Evolutionary conservation across 2,329 filamentous ascomycete species (phyloP).

Genomic region (Trichophyton simii): DNA sequence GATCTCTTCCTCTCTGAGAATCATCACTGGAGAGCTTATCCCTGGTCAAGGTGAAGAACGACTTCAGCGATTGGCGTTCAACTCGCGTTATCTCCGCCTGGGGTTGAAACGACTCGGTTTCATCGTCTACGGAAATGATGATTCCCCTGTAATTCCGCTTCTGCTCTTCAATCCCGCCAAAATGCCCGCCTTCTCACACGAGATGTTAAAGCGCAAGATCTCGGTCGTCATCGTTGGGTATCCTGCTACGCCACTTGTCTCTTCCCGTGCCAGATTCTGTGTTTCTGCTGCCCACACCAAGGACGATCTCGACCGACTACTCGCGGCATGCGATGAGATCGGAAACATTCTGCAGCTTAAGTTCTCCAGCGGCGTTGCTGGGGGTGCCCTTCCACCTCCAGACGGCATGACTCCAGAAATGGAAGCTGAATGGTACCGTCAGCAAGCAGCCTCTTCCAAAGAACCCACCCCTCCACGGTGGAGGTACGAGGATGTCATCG

Average conservation of each 20-base stretch:
- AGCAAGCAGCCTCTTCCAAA: slow-evolving; percentile 42
- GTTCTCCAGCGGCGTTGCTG: slow-evolving; percentile 90
- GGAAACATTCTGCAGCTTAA: slow-evolving; percentile 88
- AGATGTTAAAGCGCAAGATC: slow-evolving; percentile 97
- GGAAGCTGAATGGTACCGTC: slow-evolving; percentile 52
- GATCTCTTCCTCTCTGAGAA: slow-evolving; percentile 71
- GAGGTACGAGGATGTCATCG: slow-evolving; percentile 62
- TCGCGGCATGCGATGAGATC: slow-evolving; percentile 83
- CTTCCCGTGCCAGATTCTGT: slow-evolving; percentile 89
- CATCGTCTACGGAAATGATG: slow-evolving; percentile 94
- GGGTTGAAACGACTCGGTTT: slow-evolving; percentile 92
- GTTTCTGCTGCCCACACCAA: slow-evolving; percentile 95
- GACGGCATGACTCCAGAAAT: slow-evolving; percentile 59
- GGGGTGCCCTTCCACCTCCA: slow-evolving; percentile 65
- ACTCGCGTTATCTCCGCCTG: slow-evolving; percentile 93
- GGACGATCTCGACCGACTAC: slow-evolving; percentile 83
- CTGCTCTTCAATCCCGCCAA: slow-evolving; percentile 97
- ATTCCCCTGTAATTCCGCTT: slow-evolving; percentile 91
- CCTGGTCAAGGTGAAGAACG: slow-evolving; percentile 93
- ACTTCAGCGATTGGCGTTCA: slow-evolving; percentile 90
- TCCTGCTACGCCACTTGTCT: slow-evolving; percentile 88
- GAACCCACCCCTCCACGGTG: slow-evolving; percentile 58
- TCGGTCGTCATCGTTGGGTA: slow-evolving; percentile 96
- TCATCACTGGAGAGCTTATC: slow-evolving; percentile 77
- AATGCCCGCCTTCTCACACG: slow-evolving; percentile 95